phyloP scores from a whole-genome alignment of 371 early-diverging fungal species.

The Haplosporangium sp. region DNA sequence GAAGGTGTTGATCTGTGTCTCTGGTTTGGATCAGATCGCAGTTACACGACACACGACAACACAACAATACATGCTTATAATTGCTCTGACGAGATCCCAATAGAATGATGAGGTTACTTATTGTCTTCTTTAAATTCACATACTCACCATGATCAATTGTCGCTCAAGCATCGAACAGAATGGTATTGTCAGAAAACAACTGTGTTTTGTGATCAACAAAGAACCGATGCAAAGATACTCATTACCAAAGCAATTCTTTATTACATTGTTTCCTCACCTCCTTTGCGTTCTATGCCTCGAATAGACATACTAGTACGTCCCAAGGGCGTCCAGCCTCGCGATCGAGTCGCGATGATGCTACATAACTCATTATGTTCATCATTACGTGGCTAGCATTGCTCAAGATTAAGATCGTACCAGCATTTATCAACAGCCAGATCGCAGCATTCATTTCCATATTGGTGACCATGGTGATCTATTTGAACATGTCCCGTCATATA shows the following conservation, averaged over 20 bases:
- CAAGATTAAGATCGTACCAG: slow-evolving; percentile 33
- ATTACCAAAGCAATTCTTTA: background rate
- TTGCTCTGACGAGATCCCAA: no score
- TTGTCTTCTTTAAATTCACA: no score
- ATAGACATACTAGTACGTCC: slow-evolving; percentile 48
- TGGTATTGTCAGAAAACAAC: slow-evolving; percentile 11
- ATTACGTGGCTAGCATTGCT: slow-evolving; percentile 41
- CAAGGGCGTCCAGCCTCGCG: slow-evolving; percentile 24
- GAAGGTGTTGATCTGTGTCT: no score
- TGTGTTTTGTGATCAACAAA: background rate
- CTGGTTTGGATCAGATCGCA: slow-evolving; percentile 8
- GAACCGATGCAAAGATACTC: background rate
- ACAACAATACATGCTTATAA: no score
- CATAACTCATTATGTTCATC: slow-evolving; percentile 37
- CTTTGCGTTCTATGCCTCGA: no score
- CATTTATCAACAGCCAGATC: slow-evolving; percentile 51
- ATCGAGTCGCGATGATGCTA: slow-evolving; percentile 51
- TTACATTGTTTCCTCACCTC: background rate
- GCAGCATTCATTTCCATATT: background rate
- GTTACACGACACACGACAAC: no score
- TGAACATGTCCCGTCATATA: background rate
- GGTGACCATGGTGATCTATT: background rate
- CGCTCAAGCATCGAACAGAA: slow-evolving; percentile 31
- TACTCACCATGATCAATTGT: no score
- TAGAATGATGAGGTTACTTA: no score